Percentiles rank a stretch among this genome's conserved stretches.
phyloP scores from a whole-genome alignment of 2,329 filamentous ascomycete genomes.

The Paecilomyces fulvus region DNA sequence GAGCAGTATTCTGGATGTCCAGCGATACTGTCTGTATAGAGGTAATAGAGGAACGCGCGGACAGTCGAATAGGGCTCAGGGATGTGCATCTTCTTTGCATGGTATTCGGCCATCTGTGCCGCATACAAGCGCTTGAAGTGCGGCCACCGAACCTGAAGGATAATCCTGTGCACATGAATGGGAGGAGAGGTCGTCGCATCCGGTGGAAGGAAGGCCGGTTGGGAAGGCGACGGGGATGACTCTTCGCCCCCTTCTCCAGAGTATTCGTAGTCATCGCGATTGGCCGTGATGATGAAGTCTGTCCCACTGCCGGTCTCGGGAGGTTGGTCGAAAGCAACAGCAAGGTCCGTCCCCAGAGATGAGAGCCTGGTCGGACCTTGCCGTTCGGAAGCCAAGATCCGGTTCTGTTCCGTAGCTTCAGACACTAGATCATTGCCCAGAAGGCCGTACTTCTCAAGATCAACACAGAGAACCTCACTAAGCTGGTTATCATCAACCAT shows the following conservation, averaged over 20 bases:
- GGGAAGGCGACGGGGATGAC: slow-evolving; percentile 17
- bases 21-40: slow-evolving; percentile 87
- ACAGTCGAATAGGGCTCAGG: slow-evolving; percentile 93
- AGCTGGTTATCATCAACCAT: slow-evolving; percentile 80
- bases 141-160: slow-evolving; percentile 90
- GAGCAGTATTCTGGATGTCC: slow-evolving; percentile 52
- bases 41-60: slow-evolving; percentile 87
- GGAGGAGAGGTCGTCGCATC: slow-evolving; percentile 57
- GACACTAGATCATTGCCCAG: slow-evolving; percentile 66
- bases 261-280: slow-evolving; percentile 54
- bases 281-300: slow-evolving; percentile 85
- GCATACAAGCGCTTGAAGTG: slow-evolving; percentile 90
- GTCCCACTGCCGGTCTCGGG: slow-evolving; percentile 78
- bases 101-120: slow-evolving; percentile 94
- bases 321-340: slow-evolving; percentile 75
- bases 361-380: slow-evolving; percentile 44
- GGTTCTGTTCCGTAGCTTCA: slow-evolving; percentile 42
- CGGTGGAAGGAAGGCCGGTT: slow-evolving; percentile 25
- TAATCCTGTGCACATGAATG: slow-evolving; percentile 91
- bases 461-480: slow-evolving; percentile 88
- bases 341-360: slow-evolving; percentile 75
- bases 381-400: slow-evolving; percentile 46
- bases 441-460: slow-evolving; percentile 83
- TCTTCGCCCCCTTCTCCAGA: slow-evolving; percentile 48
- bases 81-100: slow-evolving; percentile 95